Conservation (phyloP, 441 rosid species). For the Viola pubescens region DNA sequence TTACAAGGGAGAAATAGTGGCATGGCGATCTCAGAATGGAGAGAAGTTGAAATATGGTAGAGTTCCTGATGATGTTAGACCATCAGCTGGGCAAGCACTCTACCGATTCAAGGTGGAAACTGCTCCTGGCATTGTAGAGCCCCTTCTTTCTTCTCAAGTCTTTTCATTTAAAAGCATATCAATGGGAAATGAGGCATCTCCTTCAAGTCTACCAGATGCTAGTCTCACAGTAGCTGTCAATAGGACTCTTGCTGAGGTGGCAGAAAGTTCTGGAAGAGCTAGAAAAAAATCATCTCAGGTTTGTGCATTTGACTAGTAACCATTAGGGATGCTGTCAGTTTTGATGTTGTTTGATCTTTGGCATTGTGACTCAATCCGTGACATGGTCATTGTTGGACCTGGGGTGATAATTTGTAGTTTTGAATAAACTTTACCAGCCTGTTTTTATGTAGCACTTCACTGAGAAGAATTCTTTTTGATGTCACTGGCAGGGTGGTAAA, state of each 20-base stretch:
- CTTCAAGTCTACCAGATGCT: slow-evolving; percentile 27
- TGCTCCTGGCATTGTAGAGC: slow-evolving; percentile 49
- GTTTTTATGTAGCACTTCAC: neutral
- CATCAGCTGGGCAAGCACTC: slow-evolving; percentile 89
- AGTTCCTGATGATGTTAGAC: slow-evolving; percentile 92
- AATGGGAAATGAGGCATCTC: slow-evolving; percentile 41
- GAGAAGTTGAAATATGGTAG: slow-evolving; percentile 90
- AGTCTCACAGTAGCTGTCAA: slow-evolving; percentile 23
- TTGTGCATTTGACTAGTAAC: slow-evolving; percentile 10
- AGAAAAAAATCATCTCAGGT: slow-evolving; percentile 59
- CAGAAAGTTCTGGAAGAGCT: slow-evolving; percentile 53
- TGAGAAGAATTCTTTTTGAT: neutral
- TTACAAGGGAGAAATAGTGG: slow-evolving; percentile 90
- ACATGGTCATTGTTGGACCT: neutral
- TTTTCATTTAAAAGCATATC: slow-evolving; percentile 82
- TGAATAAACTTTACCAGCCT: neutral
- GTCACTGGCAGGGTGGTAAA: slow-evolving; percentile 38
- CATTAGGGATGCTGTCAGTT: neutral
- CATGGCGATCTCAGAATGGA: slow-evolving; percentile 77
- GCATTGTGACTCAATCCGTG: no score
- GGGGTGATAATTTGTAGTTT: neutral
- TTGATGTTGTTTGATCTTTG: neutral
- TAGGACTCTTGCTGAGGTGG: slow-evolving; percentile 21
- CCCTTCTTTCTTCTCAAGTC: slow-evolving; percentile 87
- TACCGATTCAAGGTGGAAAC: slow-evolving; percentile 87